phyloP scores from a whole-genome alignment of 108 stramenopile species.

The Craspedostauros australis region DNA sequence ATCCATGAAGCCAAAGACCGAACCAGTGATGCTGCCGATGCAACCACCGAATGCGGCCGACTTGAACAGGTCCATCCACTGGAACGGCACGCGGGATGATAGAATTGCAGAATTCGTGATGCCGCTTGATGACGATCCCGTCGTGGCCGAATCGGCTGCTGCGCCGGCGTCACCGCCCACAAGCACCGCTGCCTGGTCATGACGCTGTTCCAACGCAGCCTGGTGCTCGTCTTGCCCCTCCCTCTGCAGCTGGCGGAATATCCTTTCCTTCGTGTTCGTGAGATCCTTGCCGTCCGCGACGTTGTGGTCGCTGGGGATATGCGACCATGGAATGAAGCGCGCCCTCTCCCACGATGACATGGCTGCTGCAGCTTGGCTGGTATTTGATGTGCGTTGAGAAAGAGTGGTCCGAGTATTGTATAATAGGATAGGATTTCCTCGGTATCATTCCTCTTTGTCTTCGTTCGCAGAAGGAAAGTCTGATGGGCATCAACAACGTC shows the following conservation, averaged over 20 bases:
- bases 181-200: not conserved
- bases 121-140: conserved; percentile 13
- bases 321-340: conserved; percentile 72
- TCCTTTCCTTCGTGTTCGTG: conserved; percentile 55
- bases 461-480: no score
- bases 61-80: conserved; percentile 50
- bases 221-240: conserved; percentile 51
- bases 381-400: no score
- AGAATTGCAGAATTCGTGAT: not conserved
- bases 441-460: no score
- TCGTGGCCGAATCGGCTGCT: conserved; percentile 1
- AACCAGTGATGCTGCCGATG: conserved; percentile 75
- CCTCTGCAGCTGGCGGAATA: conserved; percentile 56
- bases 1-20: conserved; percentile 89
- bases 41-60: conserved; percentile 69
- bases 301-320: conserved; percentile 30
- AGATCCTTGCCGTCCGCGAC: conserved; percentile 30
- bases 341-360: conserved; percentile 87
- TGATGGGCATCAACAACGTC: no score
- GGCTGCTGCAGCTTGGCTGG: no score
- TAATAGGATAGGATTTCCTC: no score
- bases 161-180: conserved; percentile 8
- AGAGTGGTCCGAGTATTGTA: no score
- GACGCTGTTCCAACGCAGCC: conserved; percentile 7
- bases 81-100: conserved; percentile 37